Evolutionary conservation across 768 basidiomycete species (phyloP).

Genomic region (Lactarius trivialis): DNA sequence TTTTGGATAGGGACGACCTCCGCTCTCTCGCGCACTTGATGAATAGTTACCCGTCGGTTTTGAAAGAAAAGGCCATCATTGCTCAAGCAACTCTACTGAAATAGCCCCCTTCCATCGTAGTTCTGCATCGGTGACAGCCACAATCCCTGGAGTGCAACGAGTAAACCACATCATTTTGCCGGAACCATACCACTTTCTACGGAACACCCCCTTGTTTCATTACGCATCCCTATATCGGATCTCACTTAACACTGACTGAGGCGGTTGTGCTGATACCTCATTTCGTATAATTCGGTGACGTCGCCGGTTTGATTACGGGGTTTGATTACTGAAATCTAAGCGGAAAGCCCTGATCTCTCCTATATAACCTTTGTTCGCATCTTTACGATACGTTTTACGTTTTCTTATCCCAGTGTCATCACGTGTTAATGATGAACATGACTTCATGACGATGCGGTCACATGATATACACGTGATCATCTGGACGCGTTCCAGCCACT

Average conservation of each 20-base stretch:
- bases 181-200: constrained; percentile 1
- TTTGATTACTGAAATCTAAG: constrained; percentile 12
- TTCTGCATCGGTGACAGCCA: neutral
- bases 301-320: neutral
- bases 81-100: constrained; percentile 12
- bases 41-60: constrained; percentile 76
- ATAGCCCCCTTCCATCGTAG: neutral
- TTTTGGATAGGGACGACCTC: constrained; percentile 82
- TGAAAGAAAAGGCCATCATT: constrained; percentile 49
- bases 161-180: neutral
- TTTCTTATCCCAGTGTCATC: neutral
- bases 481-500: neutral
- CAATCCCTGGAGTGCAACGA: neutral
- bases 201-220: constrained; percentile 4
- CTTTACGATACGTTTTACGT: constrained; percentile 13
- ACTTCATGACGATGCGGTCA: constrained; percentile 11
- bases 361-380: constrained; percentile 15
- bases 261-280: constrained; percentile 19
- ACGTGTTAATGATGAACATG: neutral
- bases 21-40: constrained; percentile 77
- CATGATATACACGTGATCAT: constrained; percentile 15
- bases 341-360: constrained; percentile 13
- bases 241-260: constrained; percentile 1
- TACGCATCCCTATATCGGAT: constrained; percentile 8
- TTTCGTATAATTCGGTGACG: constrained; percentile 8